Base-by-base conservation (phyloP, 148 eudicot genomes). In the Vaccinium corymbosum region DNA sequence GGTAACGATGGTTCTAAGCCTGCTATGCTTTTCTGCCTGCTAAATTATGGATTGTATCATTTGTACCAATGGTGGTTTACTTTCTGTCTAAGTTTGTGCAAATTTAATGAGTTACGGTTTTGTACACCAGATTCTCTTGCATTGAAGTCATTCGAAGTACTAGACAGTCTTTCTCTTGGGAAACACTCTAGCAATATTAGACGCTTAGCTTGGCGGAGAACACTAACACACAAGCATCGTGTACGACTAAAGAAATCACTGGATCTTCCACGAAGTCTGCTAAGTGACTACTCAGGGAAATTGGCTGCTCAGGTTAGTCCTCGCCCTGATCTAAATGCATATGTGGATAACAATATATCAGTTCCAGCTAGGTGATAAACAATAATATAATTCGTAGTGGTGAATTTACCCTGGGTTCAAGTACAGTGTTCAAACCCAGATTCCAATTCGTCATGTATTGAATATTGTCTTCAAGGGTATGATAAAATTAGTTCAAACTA, bases 241-340 rank as follows among this genome's bases (percentile, higher is more conserved):
- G 73, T 68, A 27, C 38, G 7, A 12, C 38, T 25, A 68, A 68
- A 25, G 73, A 68, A 68, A 68, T 68, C 38, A 68, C 73, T 1
- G 0, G 38, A 68, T 68, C 73, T 12, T 10, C 73, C 7, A 68
- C 73, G 73, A 68, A 68, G 35, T 27, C 2, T 27, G 73, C 73
- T 0, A 27, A 13, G 35, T 16, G 38, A 68, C 38, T 10, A 17
- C 29, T 27, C 38, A 27, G 38, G 73, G 22, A 32, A 35, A 27
- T 68, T 27, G 73, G 38, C 73, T 68, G 7, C 73, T 68, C 73
- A 68, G 38, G 73, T 66, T 66, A 68, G 73, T 25, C 73, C 73
- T 68, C 7, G 0, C 73, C 35, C 73, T 27, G 0, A 17, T 17
- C n/a, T 57, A 7, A 4, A 51, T 51, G 53, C 4, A 7, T 51